Evolutionary conservation across 2,329 filamentous ascomycete genomes (phyloP).

Genomic region (Colletotrichum sp.): DNA sequence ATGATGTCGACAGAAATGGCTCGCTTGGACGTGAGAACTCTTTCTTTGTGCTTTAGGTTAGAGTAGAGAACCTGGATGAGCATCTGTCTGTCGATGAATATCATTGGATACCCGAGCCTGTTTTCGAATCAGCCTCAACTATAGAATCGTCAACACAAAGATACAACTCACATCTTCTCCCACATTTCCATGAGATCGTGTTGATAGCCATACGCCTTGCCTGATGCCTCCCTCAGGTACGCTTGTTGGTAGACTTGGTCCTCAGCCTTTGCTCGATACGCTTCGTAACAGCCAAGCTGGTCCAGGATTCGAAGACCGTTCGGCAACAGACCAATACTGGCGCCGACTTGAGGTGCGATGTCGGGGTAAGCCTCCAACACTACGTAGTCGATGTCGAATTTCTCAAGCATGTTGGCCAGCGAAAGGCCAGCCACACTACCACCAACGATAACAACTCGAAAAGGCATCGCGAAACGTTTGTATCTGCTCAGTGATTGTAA

Average conservation of each 20-base stretch:
- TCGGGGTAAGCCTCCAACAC: slow-evolving; percentile 48
- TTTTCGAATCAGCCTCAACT: background rate
- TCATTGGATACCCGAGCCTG: slow-evolving; percentile 31
- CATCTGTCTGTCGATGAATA: slow-evolving; percentile 41
- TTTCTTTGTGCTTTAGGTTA: slow-evolving; percentile 32
- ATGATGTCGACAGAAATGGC: slow-evolving; percentile 12
- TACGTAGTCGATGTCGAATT: slow-evolving; percentile 50
- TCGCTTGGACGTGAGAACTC: slow-evolving; percentile 16
- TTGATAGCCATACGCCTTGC: background rate
- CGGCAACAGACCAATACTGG: slow-evolving; percentile 49
- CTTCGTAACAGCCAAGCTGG: slow-evolving; percentile 44
- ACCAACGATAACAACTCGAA: slow-evolving; percentile 53
- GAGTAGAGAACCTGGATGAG: slow-evolving; percentile 38
- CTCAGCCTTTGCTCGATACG: slow-evolving; percentile 27
- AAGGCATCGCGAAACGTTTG: slow-evolving; percentile 11
- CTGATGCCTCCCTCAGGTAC: background rate
- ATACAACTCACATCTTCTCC: background rate
- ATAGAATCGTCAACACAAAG: background rate
- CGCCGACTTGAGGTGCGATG: slow-evolving; percentile 51
- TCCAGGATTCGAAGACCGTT: slow-evolving; percentile 51
- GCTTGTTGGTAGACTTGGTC: slow-evolving; percentile 17
- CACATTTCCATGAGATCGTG: background rate
- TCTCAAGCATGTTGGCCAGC: slow-evolving; percentile 43
- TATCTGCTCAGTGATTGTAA: background rate
- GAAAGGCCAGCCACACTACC: slow-evolving; percentile 50